Conservation (phyloP, 2,329 filamentous ascomycete species). For the Sarocladium kiliense region DNA sequence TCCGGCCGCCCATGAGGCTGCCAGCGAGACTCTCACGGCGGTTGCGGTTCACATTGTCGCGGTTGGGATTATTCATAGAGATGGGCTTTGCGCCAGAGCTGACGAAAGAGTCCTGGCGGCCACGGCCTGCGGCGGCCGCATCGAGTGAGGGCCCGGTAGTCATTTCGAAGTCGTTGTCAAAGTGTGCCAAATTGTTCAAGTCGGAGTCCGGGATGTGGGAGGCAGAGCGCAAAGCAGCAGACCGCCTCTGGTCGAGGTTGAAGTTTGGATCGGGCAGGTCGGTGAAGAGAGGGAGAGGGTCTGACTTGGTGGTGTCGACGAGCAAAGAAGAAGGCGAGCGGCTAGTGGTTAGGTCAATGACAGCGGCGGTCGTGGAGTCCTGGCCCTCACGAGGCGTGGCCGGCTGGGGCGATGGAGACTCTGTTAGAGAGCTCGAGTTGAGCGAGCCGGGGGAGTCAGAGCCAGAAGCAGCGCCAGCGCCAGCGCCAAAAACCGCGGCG, state of each 20-base stretch:
- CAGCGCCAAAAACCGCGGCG: slow-evolving; percentile 12
- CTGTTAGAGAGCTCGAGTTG: slow-evolving; percentile 28
- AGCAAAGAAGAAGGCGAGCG: slow-evolving; percentile 5
- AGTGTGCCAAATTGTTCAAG: slow-evolving; percentile 19
- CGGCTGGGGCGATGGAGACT: slow-evolving; percentile 31
- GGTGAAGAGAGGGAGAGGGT: slow-evolving; percentile 9
- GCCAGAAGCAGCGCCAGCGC: slow-evolving; percentile 12
- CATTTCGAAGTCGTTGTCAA: slow-evolving; percentile 22
- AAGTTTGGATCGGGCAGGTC: slow-evolving; percentile 6
- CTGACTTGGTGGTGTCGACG: slow-evolving; percentile 6
- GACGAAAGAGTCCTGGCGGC: slow-evolving; percentile 61
- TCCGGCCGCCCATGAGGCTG: slow-evolving; percentile 76
- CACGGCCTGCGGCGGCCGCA: slow-evolving; percentile 49
- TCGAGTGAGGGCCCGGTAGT: slow-evolving; percentile 40
- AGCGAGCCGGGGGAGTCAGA: slow-evolving; percentile 29
- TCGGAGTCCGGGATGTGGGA: slow-evolving; percentile 18
- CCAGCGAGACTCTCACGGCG: slow-evolving; percentile 59
- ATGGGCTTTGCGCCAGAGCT: slow-evolving; percentile 62
- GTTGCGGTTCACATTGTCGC: slow-evolving; percentile 50
- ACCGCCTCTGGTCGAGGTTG: slow-evolving; percentile 7
- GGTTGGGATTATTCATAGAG: slow-evolving; percentile 60
- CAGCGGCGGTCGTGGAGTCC: slow-evolving; percentile 2
- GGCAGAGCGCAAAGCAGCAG: slow-evolving; percentile 7
- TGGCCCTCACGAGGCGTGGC: slow-evolving; percentile 21
- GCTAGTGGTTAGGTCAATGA: slow-evolving; percentile 3